Evolutionary conservation across 148 eudicot genomes (phyloP).

Genomic region (Pouteria glomerata): DNA sequence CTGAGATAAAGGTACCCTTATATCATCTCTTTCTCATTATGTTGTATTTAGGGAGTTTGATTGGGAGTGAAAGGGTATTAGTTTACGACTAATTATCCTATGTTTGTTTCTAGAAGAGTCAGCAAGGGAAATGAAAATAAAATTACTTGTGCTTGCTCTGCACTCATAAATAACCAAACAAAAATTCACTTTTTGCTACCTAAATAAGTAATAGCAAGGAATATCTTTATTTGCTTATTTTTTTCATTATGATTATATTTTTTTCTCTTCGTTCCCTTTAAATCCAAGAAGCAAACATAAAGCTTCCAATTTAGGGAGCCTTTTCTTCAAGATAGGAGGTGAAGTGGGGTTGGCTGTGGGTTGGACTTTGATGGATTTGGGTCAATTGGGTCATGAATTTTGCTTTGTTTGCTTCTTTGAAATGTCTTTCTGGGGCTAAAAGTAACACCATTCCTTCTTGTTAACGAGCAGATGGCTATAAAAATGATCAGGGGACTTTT

Average conservation of each 20-base stretch:
- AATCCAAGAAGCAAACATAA: not conserved
- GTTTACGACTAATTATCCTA: not conserved
- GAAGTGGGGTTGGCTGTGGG: no score
- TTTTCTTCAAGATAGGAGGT: no score
- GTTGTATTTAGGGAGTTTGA: not conserved
- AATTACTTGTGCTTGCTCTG: not conserved
- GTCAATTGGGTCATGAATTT: not conserved
- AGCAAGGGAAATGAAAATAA: not conserved
- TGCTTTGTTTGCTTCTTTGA: not conserved
- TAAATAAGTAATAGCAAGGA: not conserved
- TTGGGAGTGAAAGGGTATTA: not conserved
- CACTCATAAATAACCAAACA: no score
- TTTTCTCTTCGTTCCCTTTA: not conserved
- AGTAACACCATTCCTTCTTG: not conserved
- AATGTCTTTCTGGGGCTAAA: not conserved
- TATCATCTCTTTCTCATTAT: conserved; percentile 1
- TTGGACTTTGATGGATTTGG: not conserved
- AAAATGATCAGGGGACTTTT: not conserved
- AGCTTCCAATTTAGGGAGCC: not conserved
- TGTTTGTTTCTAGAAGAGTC: not conserved
- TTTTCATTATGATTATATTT: no score
- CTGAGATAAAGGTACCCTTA: not conserved
- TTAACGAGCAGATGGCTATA: not conserved
- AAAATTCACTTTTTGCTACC: not conserved
- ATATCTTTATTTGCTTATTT: not conserved